These are phyloP conservation scores for Echium plantagineum DNA, from an alignment of 257 asterid genomes.

Conservation along the genomic window DNA sequence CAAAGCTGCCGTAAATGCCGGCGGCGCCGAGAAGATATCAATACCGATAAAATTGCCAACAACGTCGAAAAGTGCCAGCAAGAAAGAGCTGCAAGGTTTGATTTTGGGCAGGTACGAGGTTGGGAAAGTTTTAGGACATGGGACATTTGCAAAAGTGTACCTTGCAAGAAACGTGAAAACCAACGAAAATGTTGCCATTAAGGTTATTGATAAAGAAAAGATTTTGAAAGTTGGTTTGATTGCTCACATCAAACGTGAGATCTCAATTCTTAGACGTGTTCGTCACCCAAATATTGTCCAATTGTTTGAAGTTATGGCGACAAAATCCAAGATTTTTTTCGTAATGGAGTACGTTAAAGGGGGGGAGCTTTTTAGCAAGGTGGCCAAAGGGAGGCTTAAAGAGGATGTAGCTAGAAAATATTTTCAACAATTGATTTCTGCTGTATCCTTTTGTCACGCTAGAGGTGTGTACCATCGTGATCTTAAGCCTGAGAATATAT, in stretches of 20 bases:
- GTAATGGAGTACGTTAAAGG: conserved; percentile 45
- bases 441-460: conserved; percentile 21
- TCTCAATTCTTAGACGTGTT: conserved; percentile 31
- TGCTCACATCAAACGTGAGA: conserved; percentile 42
- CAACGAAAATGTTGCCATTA: conserved; percentile 38
- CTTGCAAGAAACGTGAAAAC: conserved; percentile 28
- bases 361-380: conserved; percentile 41
- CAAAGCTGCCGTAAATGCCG: too few relatives aligned
- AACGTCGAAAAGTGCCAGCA: neutral
- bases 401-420: conserved; percentile 18
- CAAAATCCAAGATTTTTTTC: conserved; percentile 31
- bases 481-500: conserved; percentile 23
- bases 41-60: neutral
- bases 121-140: conserved; percentile 39
- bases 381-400: conserved; percentile 19
- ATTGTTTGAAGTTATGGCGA: conserved; percentile 43
- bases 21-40: too few relatives aligned
- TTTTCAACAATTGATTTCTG: conserved; percentile 21
- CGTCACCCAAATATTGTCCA: conserved; percentile 45
- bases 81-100: conserved; percentile 2
- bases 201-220: conserved; percentile 37
- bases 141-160: conserved; percentile 50
- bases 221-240: conserved; percentile 31
- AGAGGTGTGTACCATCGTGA: conserved; percentile 24
- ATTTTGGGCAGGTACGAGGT: conserved; percentile 24